phyloP scores from a whole-genome alignment of 108 stramenopile genomes.

The Aurantiochytrium sp. region DNA sequence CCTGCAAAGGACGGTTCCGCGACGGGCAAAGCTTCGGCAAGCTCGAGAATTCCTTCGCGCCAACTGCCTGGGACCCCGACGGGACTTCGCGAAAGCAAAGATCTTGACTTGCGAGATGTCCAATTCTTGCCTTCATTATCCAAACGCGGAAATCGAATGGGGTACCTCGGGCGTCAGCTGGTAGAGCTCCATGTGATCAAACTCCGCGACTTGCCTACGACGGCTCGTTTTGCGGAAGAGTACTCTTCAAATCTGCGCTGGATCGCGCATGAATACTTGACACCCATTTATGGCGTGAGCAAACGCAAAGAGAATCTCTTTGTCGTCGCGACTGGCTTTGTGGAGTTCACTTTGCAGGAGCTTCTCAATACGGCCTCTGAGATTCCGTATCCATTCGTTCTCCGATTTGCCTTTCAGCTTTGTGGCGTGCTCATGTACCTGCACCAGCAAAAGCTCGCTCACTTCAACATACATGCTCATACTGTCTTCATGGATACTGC shows the following conservation, averaged over 20 bases:
- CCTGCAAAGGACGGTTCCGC: no score
- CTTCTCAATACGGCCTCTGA: neutral
- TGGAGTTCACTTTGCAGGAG: neutral
- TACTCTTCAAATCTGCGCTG: neutral
- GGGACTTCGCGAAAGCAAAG: neutral
- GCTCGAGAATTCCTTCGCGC: neutral
- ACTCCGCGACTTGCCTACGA: neutral
- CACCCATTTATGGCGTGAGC: neutral
- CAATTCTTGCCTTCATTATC: neutral
- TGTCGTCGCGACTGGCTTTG: neutral
- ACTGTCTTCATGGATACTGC: neutral
- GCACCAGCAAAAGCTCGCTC: neutral
- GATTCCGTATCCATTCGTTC: constrained; percentile 7
- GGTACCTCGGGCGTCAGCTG: neutral
- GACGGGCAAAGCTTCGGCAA: no score
- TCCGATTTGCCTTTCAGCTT: neutral
- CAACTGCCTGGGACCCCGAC: neutral
- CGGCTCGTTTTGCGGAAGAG: neutral
- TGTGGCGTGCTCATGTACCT: neutral
- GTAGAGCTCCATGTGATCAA: neutral
- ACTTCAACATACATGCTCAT: neutral
- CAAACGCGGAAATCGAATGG: neutral
- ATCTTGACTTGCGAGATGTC: neutral
- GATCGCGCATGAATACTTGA: neutral
- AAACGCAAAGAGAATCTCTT: constrained; percentile 12